Conservation (phyloP, 768 basidiomycete genomes). For the Megacollybia marginata region DNA sequence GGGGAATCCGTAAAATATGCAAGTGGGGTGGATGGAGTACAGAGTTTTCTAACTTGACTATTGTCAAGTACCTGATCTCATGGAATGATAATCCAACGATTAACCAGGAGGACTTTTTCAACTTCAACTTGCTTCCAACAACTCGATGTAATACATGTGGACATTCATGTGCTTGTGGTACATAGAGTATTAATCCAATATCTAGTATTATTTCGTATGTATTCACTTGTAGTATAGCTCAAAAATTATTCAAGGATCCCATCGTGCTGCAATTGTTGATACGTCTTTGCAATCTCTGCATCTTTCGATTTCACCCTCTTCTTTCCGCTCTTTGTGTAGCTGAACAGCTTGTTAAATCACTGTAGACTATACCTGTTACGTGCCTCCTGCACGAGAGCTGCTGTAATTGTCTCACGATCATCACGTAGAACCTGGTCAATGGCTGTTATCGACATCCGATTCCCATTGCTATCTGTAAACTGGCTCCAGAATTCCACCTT, state of each 20-base stretch:
- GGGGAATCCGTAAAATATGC: slow-evolving; percentile 20
- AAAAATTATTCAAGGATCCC: too few relatives aligned
- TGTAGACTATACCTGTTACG: too few relatives aligned
- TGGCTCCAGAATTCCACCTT: background rate
- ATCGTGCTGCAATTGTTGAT: background rate
- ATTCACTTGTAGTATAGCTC: background rate
- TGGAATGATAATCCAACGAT: slow-evolving; percentile 5
- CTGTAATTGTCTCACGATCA: background rate
- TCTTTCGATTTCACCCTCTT: background rate
- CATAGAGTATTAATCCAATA: background rate
- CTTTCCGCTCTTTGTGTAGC: background rate
- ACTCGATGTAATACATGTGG: slow-evolving; percentile 12
- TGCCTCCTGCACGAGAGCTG: background rate
- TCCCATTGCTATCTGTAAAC: background rate
- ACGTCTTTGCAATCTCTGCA: too few relatives aligned
- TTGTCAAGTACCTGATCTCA: too few relatives aligned
- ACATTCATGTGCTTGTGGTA: slow-evolving; percentile 12
- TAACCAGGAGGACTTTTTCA: slow-evolving; percentile 15
- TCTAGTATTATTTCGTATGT: background rate
- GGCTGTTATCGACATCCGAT: background rate
- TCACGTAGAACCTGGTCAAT: background rate
- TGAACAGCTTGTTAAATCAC: background rate
- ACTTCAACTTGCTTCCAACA: slow-evolving; percentile 8
- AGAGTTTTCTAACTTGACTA: too few relatives aligned
- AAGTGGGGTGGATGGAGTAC: slow-evolving; percentile 24